phyloP scores from a whole-genome alignment of 768 basidiomycete species.

The Galerina sulciceps region DNA sequence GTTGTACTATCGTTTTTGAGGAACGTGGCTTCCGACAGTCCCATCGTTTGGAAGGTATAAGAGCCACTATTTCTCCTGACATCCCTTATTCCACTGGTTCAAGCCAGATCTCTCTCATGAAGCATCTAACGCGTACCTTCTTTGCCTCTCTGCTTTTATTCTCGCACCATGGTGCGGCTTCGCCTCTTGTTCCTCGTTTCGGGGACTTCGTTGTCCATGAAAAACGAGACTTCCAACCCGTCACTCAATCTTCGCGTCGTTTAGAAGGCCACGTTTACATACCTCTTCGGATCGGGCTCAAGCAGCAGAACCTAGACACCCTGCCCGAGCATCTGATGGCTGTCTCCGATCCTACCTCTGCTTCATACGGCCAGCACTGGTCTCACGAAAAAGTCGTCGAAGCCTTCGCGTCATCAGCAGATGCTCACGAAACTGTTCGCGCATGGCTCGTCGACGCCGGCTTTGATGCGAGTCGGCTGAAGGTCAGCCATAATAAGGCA shows the following conservation, averaged over 20 bases:
- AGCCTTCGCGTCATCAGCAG: slow-evolving; percentile 47
- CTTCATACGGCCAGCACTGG: slow-evolving; percentile 57
- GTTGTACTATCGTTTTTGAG: no score
- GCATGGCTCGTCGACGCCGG: slow-evolving; percentile 49
- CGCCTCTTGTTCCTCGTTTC: slow-evolving; percentile 12
- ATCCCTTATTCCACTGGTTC: background rate
- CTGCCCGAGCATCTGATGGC: slow-evolving; percentile 47
- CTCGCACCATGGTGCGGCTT: background rate
- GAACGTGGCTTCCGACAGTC: no score
- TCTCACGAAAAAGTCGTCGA: slow-evolving; percentile 42
- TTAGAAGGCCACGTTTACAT: slow-evolving; percentile 25
- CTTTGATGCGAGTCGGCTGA: slow-evolving; percentile 38
- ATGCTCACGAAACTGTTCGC: slow-evolving; percentile 42
- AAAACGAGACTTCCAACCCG: slow-evolving; percentile 21
- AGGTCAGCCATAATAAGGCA: slow-evolving; percentile 39
- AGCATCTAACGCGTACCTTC: background rate
- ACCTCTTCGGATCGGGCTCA: slow-evolving; percentile 51
- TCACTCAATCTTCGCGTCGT: slow-evolving; percentile 12
- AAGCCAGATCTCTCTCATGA: background rate
- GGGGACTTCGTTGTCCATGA: slow-evolving; percentile 30
- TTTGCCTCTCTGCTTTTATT: background rate
- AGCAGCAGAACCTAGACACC: slow-evolving; percentile 46
- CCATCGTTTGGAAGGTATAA: background rate
- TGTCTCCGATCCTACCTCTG: slow-evolving; percentile 53
- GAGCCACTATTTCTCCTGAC: background rate